phyloP scores from a whole-genome alignment of 176 grass and related monocot genomes.

The Juncus effusus region DNA sequence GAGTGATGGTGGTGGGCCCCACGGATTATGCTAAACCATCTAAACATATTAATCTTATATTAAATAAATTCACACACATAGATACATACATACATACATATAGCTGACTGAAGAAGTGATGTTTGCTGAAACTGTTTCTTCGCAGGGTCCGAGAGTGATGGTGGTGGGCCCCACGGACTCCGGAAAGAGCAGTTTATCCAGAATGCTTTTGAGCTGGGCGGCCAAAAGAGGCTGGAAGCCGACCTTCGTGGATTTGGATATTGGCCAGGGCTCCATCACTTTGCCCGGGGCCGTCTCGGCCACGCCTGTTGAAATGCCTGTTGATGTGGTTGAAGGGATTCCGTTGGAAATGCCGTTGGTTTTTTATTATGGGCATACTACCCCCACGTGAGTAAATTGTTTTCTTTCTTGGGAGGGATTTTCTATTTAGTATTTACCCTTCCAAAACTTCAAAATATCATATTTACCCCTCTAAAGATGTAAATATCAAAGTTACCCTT shows the following conservation, averaged over 20 bases:
- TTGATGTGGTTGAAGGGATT: constrained; percentile 88
- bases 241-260: constrained; percentile 88
- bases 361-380: constrained; percentile 82
- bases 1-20: constrained; percentile 86
- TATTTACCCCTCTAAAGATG: too few relatives aligned
- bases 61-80: too few relatives aligned
- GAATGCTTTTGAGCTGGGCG: constrained; percentile 90
- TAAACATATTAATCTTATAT: too few relatives aligned
- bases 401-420: constrained; percentile 1
- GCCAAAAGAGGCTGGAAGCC: constrained; percentile 84
- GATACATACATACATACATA: too few relatives aligned
- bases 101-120: too few relatives aligned
- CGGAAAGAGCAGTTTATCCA: constrained; percentile 88
- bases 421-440: too few relatives aligned
- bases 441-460: too few relatives aligned
- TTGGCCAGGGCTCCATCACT: constrained; percentile 88
- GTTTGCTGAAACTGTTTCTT: neutral
- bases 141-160: constrained; percentile 82
- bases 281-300: constrained; percentile 85
- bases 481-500: too few relatives aligned
- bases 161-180: constrained; percentile 84
- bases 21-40: too few relatives aligned
- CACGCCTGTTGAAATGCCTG: constrained; percentile 88
- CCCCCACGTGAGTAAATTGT: constrained; percentile 46
- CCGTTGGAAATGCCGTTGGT: constrained; percentile 93